Conservation (phyloP, 2,329 filamentous ascomycete genomes). For the Diatrype stigma region DNA sequence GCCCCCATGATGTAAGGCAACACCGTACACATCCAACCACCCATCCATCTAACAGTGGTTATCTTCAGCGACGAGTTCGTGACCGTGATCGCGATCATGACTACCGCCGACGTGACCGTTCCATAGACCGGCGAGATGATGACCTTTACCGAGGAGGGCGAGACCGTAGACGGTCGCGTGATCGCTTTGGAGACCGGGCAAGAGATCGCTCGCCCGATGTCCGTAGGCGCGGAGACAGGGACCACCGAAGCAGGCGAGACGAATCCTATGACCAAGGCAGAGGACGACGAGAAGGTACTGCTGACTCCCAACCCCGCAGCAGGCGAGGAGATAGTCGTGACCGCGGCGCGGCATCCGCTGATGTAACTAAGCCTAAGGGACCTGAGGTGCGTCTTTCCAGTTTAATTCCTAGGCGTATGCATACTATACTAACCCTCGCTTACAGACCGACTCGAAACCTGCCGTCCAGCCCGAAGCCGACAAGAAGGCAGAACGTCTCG, state of each 20-base stretch:
- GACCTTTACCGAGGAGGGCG: constrained; percentile 49
- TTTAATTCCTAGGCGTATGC: not conserved
- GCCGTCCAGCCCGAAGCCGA: constrained; percentile 61
- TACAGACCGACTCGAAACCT: constrained; percentile 44
- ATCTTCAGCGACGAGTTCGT: constrained; percentile 53
- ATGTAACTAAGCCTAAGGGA: constrained; percentile 44
- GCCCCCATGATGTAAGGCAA: constrained; percentile 54
- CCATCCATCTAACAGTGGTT: constrained; percentile 35
- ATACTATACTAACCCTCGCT: constrained; percentile 18
- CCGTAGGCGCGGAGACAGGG: constrained; percentile 51
- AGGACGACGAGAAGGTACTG: constrained; percentile 64
- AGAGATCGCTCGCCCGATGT: constrained; percentile 54
- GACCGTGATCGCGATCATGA: constrained; percentile 50
- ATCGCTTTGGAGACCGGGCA: constrained; percentile 48
- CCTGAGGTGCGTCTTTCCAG: constrained; percentile 50
- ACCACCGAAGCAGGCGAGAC: constrained; percentile 67
- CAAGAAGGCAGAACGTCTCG: constrained; percentile 75
- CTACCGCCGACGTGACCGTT: constrained; percentile 66
- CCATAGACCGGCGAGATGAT: constrained; percentile 63
- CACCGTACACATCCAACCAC: constrained; percentile 12
- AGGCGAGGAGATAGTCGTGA: constrained; percentile 60
- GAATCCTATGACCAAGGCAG: constrained; percentile 64
- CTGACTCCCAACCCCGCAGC: constrained; percentile 64
- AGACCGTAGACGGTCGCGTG: constrained; percentile 63
- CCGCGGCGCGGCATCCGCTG: constrained; percentile 47